A percentile compares a stretch with the other conserved stretches of the same genome.
These are phyloP conservation scores for Oryza rufipogon DNA, from an alignment of 176 grass and related monocot genomes.

Conservation along the genomic window DNA sequence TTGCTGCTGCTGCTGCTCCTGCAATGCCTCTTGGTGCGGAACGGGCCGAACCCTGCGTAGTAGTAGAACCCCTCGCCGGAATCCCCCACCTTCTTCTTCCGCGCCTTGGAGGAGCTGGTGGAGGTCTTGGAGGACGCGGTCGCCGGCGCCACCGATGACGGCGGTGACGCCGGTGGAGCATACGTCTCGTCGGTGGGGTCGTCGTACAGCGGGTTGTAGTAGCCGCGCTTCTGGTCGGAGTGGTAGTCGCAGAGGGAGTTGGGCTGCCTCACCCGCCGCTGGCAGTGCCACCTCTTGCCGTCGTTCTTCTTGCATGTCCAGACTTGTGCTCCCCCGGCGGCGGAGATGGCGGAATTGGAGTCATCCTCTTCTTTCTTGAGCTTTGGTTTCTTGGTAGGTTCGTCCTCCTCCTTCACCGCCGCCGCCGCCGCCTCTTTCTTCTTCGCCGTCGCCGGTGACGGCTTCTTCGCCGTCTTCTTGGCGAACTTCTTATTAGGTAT, in stretches of 20 bases:
- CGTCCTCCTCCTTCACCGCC: neutral
- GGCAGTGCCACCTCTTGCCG: conserved; percentile 47
- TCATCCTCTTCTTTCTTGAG: conserved; percentile 19
- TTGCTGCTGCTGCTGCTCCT: neutral
- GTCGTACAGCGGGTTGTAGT: conserved; percentile 19
- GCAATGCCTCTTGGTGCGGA: conserved; percentile 41
- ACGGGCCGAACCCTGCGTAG: conserved; percentile 54
- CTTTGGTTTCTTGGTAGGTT: conserved; percentile 17
- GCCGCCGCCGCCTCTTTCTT: conserved; percentile 2
- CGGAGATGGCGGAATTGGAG: neutral
- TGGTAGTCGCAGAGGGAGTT: conserved; percentile 54
- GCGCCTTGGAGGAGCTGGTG: neutral
- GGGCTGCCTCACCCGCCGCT: conserved; percentile 24
- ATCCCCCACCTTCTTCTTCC: conserved; percentile 15
- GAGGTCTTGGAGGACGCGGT: conserved; percentile 7
- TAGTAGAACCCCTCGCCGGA: conserved; percentile 43
- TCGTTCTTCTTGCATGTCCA: conserved; percentile 60
- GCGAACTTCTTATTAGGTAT: neutral
- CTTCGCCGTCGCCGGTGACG: neutral
- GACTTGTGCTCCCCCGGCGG: too few species aligned
- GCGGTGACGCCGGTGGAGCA: too few species aligned
- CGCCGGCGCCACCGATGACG: neutral
- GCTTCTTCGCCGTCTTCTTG: neutral
- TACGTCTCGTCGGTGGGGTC: neutral
- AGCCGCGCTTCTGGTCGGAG: conserved; percentile 3